phyloP scores from a whole-genome alignment of 1,139 yeast species.

The Suhomyces anneliseae region DNA sequence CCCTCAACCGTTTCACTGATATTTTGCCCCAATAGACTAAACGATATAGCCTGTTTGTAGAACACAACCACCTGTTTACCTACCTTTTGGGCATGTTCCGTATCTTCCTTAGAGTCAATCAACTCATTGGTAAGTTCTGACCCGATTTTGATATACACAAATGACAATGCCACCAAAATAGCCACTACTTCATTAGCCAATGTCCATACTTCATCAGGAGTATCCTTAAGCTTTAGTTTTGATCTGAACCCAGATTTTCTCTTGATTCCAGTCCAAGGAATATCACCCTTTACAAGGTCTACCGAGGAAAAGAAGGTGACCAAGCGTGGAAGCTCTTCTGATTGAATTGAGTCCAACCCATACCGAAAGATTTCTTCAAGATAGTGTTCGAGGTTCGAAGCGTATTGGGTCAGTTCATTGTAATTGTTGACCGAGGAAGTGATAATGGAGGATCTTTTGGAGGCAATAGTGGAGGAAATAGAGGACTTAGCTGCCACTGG shows the following conservation, averaged over 20 bases:
- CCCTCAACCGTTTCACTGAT: slow-evolving; percentile 5
- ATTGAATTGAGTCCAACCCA: slow-evolving; percentile 1
- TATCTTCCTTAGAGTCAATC: slow-evolving; percentile 19
- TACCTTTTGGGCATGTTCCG: slow-evolving; percentile 22
- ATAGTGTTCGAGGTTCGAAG: slow-evolving; percentile 35
- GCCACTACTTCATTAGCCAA: slow-evolving; percentile 33
- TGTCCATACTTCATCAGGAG: slow-evolving; percentile 24
- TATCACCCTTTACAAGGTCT: slow-evolving; percentile 1
- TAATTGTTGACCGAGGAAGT: slow-evolving; percentile 7
- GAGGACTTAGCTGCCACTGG: slow-evolving; percentile 5
- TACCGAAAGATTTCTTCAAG: slow-evolving; percentile 25
- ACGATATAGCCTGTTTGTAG: slow-evolving; percentile 35
- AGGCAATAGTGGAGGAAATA: slow-evolving; percentile 1
- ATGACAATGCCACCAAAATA: slow-evolving; percentile 24
- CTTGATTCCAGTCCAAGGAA: slow-evolving; percentile 9
- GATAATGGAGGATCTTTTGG: slow-evolving; percentile 10
- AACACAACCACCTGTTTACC: slow-evolving; percentile 40
- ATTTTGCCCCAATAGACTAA: slow-evolving; percentile 23
- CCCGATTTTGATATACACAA: slow-evolving; percentile 36
- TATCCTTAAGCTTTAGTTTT: neutral
- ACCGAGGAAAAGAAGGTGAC: neutral
- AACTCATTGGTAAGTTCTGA: slow-evolving; percentile 39
- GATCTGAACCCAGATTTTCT: neutral
- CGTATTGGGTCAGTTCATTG: slow-evolving; percentile 35
- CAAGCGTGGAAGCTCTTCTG: neutral